Base-by-base conservation (phyloP, 2,329 filamentous ascomycete genomes). In the Ophiognomonia clavigignenti-juglandacearum region DNA sequence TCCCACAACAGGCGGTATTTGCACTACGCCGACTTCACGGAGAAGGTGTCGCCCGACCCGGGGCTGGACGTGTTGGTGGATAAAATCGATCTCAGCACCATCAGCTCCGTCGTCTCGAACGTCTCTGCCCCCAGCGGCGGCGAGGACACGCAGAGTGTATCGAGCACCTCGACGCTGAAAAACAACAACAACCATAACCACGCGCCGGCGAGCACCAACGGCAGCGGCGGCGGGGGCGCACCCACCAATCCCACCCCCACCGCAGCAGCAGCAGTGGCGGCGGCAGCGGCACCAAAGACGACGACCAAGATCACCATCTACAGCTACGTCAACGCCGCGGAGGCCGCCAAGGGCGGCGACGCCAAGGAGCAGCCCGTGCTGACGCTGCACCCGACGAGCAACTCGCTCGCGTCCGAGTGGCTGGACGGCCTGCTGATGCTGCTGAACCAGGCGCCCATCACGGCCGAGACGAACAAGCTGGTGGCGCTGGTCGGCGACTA, bases 381-480 rank as follows among this genome's bases (percentile, higher is more conserved):
- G 45, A 88, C 85, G n/a, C 75, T 98, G 43, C 83, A 89, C 64
- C 91, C 92, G 6, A 72, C 82, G 50, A 87, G 82, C 49, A 86
- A 93, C 61, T 88, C 82, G 54, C 71, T 93, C 39, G 93, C 93
- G 9, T 95, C 90, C 1, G 93, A 98, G 67, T 98, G 93, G 93
- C 76, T 98, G 5, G 93, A 98, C 63, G 93, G 93, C 1, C 70
- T 98, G 54, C 75, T 97, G 47, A 95, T 98, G 90, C 74, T 98
- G 45, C 76, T 98, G 20, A 90, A 95, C 61, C 93, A 98, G 66
- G 82, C 91, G 50, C 93, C 93, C 18, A 96, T 98, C 62, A 98
- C 93, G n/a, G 82, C 90, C 3, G 92, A 97, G 68, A 97, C 93
- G 29, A 92, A 86, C 62, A 95, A 93, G 65, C 71, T 97, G 52